phyloP scores from a whole-genome alignment of 2,329 filamentous ascomycete species.

The Colletotrichum spinosum region DNA sequence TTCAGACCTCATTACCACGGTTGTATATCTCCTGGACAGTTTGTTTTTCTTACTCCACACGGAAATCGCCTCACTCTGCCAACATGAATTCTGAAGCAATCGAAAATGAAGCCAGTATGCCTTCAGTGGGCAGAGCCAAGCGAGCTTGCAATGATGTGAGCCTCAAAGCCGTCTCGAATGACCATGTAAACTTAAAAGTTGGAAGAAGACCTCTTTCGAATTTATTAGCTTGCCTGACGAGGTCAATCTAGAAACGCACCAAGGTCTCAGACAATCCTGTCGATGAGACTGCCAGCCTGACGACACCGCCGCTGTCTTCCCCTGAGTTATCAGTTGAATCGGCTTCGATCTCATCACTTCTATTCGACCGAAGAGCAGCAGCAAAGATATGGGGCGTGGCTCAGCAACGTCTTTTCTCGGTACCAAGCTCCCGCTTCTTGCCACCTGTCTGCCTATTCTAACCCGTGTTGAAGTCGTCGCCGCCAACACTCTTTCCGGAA shows the following conservation, averaged over 20 bases:
- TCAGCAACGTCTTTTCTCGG: slow-evolving; percentile 27
- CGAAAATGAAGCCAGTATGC: background rate
- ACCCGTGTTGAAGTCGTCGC: slow-evolving; percentile 11
- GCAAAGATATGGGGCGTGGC: slow-evolving; percentile 36
- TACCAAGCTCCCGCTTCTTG: background rate
- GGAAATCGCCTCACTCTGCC: background rate
- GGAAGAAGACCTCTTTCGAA: background rate
- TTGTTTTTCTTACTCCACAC: no score
- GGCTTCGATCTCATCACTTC: slow-evolving; percentile 5
- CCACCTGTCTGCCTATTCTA: no score
- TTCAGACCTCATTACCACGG: background rate
- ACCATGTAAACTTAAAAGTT: background rate
- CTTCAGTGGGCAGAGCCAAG: background rate
- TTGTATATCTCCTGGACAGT: no score
- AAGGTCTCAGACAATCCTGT: background rate
- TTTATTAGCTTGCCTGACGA: no score
- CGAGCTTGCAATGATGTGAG: background rate
- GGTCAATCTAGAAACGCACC: slow-evolving; percentile 9
- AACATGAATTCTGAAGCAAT: slow-evolving; percentile 6
- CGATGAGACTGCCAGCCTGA: background rate
- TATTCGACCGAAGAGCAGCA: slow-evolving; percentile 11
- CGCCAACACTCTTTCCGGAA: slow-evolving; percentile 47
- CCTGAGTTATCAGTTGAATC: background rate
- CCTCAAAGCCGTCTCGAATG: background rate
- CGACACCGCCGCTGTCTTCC: slow-evolving; percentile 12